Evolutionary conservation across 805 yeast genomes (phyloP).

Genomic region (Candida schatavii): DNA sequence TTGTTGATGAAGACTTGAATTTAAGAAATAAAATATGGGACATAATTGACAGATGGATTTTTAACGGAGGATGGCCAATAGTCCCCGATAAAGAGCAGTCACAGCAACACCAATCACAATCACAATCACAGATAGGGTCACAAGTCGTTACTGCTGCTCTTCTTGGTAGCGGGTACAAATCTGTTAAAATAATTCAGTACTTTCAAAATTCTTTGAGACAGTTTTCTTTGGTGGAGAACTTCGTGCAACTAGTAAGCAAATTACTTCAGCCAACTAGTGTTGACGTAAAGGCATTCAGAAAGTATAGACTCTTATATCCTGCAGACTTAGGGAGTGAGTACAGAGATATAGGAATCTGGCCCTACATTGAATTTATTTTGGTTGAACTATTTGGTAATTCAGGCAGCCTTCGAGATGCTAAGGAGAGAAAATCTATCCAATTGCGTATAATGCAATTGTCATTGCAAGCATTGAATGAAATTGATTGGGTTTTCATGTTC

Average conservation of each 20-base stretch:
- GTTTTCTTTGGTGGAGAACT: constrained; percentile 53
- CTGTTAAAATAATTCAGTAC: constrained; percentile 21
- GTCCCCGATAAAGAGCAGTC: neutral
- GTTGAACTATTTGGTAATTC: constrained; percentile 62
- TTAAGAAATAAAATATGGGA: constrained; percentile 59
- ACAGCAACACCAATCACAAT: neutral
- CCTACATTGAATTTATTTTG: constrained; percentile 73
- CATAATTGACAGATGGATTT: constrained; percentile 69
- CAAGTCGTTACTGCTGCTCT: neutral
- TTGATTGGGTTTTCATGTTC: constrained; percentile 46
- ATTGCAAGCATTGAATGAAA: constrained; percentile 29
- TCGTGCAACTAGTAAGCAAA: constrained; percentile 50
- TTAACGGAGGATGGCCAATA: constrained; percentile 24
- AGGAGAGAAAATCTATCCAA: constrained; percentile 48
- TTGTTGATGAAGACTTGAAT: constrained; percentile 44
- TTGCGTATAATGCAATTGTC: constrained; percentile 51
- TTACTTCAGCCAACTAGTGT: constrained; percentile 32
- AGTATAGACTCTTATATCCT: constrained; percentile 54
- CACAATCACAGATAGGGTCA: neutral
- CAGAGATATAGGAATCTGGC: constrained; percentile 68
- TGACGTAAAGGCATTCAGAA: constrained; percentile 22
- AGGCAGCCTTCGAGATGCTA: constrained; percentile 27
- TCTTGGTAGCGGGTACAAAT: constrained; percentile 2
- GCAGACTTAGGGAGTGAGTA: constrained; percentile 56
- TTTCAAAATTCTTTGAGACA: constrained; percentile 45